Evolutionary conservation across 306 rosid species (phyloP), one percentile per base, ranked within the genome.

Genomic region (Sechiopsis laciniata): DNA sequence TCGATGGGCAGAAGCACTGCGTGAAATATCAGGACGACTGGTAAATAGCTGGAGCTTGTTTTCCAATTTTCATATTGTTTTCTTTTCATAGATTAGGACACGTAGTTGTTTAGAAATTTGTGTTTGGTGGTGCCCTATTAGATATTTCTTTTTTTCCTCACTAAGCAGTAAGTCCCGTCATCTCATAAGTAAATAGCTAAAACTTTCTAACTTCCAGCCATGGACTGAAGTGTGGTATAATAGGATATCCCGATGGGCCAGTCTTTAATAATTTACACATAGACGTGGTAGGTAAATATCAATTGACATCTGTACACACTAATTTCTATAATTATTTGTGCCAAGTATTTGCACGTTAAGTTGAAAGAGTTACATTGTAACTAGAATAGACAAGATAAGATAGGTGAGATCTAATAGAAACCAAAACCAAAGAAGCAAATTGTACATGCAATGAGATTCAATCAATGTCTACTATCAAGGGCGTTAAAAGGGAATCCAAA

Each of bases 1-100:
- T 78, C 84, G 99, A 77, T 95, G 99, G 99, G 99, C 99, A 59
- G 99, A 95, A 79, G 99, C 99, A 78, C 84, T 95, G 86, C 99
- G 99, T 87, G 99, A 95, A 80, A 95, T 95, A 75, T 95, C 99
- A 74, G 99, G 99, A 80, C 88, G 99, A 35, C 88, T 95, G 97
- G 99, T 95, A 83, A 84, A 83, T 50, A 22, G 19, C 45, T 69
- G 59, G 45, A 69, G 45, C 57, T 69, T 24, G 35, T 22, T 50
- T 50, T 48, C 40, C 24, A 48, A 50, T 50, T 69, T 69, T 6
- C 21, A 48, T 16, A 21, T 22, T n/a, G 10, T 21, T 10, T 32
- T 22, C 40, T 48, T 22, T 22, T 14, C 14, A 69, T 50, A 16
- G 22, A 50, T 14, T 69, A 46, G 73, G 58, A 50, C 45, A 20